phyloP scores from a whole-genome alignment of 345 rosid genomes.

The Mercurialis annua region DNA sequence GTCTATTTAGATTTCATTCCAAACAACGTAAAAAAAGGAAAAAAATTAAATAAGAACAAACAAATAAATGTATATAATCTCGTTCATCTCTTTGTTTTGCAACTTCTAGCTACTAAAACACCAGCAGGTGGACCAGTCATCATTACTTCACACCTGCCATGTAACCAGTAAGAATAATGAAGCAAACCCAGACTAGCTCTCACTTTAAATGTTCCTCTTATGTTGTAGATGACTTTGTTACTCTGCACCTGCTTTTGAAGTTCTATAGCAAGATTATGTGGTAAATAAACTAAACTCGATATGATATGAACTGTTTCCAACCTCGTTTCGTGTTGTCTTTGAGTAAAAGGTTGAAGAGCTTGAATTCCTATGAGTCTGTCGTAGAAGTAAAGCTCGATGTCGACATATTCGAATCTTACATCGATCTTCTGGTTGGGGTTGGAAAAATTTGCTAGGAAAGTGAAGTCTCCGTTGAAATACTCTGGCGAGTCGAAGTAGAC shows the following conservation, averaged over 20 bases:
- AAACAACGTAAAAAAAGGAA: constrained; percentile 2
- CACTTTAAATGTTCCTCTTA: constrained; percentile 65
- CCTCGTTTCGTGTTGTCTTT: constrained; percentile 50
- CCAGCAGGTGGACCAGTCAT: constrained; percentile 82
- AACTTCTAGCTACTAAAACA: constrained; percentile 46
- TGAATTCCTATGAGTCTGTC: constrained; percentile 56
- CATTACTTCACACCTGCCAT: constrained; percentile 61
- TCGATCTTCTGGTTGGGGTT: constrained; percentile 72
- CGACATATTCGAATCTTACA: constrained; percentile 54
- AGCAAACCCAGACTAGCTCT: constrained; percentile 64
- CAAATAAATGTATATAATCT: no score
- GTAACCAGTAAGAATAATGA: constrained; percentile 74
- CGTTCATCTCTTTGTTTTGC: constrained; percentile 59
- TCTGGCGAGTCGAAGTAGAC: constrained; percentile 76
- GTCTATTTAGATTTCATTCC: constrained; percentile 16
- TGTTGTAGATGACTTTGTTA: constrained; percentile 53
- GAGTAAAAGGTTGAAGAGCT: constrained; percentile 58
- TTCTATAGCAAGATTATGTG: constrained; percentile 48
- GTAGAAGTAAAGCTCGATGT: constrained; percentile 60
- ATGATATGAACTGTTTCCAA: constrained; percentile 54
- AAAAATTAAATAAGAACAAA: constrained; percentile 4
- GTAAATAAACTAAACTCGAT: constrained; percentile 77
- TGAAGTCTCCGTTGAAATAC: constrained; percentile 74
- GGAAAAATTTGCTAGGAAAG: constrained; percentile 62
- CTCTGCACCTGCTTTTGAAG: constrained; percentile 65